phyloP scores from a whole-genome alignment of 768 basidiomycete genomes.

The Infundibulicybe gibba region DNA sequence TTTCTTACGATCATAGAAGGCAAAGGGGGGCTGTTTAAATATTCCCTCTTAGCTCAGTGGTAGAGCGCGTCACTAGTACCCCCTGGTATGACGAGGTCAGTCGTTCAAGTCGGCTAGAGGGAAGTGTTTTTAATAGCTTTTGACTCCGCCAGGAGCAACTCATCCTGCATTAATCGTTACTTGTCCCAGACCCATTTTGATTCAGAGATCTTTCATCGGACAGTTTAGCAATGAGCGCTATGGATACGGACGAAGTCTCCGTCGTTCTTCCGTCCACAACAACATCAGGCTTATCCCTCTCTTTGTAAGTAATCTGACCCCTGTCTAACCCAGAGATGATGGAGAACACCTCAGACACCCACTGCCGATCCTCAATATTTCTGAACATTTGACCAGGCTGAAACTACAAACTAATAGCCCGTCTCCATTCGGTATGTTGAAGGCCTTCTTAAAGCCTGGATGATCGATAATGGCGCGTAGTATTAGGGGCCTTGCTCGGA shows the following conservation, averaged over 20 bases:
- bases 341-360: slow-evolving; percentile 68
- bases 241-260: slow-evolving; percentile 77
- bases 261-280: slow-evolving; percentile 72
- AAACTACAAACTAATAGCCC: slow-evolving; percentile 65
- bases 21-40: neutral
- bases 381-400: slow-evolving; percentile 88
- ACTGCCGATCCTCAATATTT: slow-evolving; percentile 93
- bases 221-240: slow-evolving; percentile 41
- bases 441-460: slow-evolving; percentile 5
- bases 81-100: neutral
- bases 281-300: slow-evolving; percentile 69
- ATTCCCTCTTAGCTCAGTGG: slow-evolving; percentile 32
- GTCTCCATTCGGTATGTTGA: slow-evolving; percentile 64
- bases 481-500: slow-evolving; percentile 90
- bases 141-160: neutral
- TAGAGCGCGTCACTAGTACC: slow-evolving; percentile 34
- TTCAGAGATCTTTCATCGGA: neutral
- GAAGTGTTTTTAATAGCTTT: neutral
- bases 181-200: neutral
- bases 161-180: neutral
- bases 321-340: neutral
- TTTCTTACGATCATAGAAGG: too few species aligned
- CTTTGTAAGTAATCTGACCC: slow-evolving; percentile 50
- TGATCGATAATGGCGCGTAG: slow-evolving; percentile 33
- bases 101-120: neutral